A percentile compares a stretch with the other conserved stretches of the same genome.
phyloP scores from a whole-genome alignment of 768 basidiomycete genomes.

The Nidularia sp. region DNA sequence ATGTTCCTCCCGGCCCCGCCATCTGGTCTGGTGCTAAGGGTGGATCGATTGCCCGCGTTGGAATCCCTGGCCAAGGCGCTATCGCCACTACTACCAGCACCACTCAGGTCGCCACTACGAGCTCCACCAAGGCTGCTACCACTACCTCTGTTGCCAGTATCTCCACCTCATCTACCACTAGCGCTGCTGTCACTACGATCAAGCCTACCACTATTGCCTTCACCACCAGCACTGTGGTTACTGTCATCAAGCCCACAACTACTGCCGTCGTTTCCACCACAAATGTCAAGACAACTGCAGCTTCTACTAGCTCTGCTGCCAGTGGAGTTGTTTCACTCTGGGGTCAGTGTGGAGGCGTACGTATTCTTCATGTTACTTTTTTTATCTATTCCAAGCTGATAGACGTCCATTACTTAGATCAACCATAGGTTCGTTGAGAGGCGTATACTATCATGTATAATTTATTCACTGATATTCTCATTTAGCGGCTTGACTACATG shows the following conservation, averaged over 20 bases:
- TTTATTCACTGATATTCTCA: background rate
- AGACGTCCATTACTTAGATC: no score
- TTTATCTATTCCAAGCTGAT: no score
- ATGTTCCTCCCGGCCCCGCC: constrained; percentile 23
- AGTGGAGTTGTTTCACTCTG: background rate
- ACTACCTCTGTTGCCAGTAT: background rate
- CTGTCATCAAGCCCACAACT: background rate
- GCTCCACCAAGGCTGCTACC: background rate
- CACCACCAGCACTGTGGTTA: background rate
- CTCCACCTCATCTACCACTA: background rate
- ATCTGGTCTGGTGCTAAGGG: constrained; percentile 25
- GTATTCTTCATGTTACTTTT: background rate
- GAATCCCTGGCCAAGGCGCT: constrained; percentile 7
- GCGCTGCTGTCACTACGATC: background rate
- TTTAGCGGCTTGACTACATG: background rate
- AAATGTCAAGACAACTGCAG: background rate
- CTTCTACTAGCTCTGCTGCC: background rate
- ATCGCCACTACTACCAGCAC: background rate
- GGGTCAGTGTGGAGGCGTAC: background rate
- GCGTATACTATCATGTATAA: background rate
- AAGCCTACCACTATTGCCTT: background rate
- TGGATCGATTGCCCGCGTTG: constrained; percentile 15
- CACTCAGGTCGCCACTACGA: background rate
- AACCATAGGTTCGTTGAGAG: background rate
- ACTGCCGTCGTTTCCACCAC: background rate